phyloP scores from a whole-genome alignment of 306 rosid genomes.

The Glycine soja region DNA sequence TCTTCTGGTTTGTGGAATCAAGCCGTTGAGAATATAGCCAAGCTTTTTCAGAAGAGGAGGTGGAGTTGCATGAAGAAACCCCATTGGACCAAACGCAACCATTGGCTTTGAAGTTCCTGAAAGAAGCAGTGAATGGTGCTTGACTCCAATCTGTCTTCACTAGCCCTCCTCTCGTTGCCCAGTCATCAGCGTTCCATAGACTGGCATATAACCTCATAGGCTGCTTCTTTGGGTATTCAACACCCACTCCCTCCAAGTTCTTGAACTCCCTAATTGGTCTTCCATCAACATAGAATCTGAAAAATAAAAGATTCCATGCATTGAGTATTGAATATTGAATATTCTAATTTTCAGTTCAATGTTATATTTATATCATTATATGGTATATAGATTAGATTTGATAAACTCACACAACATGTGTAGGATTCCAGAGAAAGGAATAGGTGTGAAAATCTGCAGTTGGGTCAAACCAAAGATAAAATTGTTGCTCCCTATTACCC shows the following conservation, averaged over 20 bases:
- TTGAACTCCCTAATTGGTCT: constrained; percentile 78
- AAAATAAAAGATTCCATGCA: background rate
- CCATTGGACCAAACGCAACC: constrained; percentile 67
- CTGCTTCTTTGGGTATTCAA: constrained; percentile 61
- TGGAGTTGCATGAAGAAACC: constrained; percentile 56
- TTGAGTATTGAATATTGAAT: background rate
- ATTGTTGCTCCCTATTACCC: constrained; percentile 76
- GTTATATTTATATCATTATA: too few species aligned
- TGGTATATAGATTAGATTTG: background rate
- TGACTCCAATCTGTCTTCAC: constrained; percentile 74
- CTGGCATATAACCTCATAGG: constrained; percentile 71
- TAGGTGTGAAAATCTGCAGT: constrained; percentile 75
- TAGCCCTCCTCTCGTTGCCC: constrained; percentile 87
- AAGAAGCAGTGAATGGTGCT: constrained; percentile 70
- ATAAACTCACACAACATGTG: constrained; percentile 60
- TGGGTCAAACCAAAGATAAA: constrained; percentile 79
- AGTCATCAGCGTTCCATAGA: constrained; percentile 74
- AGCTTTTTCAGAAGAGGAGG: constrained; percentile 29
- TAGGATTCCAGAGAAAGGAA: constrained; percentile 72
- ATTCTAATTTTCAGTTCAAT: too few species aligned
- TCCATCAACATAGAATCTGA: constrained; percentile 73
- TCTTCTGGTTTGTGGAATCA: constrained; percentile 51
- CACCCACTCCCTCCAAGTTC: constrained; percentile 62
- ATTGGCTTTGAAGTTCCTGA: constrained; percentile 54
- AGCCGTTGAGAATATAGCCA: constrained; percentile 59